A percentile compares a stretch with the other conserved stretches of the same genome.
phyloP scores from a whole-genome alignment of 2,329 filamentous ascomycete species.

The Ilyonectria sp. region DNA sequence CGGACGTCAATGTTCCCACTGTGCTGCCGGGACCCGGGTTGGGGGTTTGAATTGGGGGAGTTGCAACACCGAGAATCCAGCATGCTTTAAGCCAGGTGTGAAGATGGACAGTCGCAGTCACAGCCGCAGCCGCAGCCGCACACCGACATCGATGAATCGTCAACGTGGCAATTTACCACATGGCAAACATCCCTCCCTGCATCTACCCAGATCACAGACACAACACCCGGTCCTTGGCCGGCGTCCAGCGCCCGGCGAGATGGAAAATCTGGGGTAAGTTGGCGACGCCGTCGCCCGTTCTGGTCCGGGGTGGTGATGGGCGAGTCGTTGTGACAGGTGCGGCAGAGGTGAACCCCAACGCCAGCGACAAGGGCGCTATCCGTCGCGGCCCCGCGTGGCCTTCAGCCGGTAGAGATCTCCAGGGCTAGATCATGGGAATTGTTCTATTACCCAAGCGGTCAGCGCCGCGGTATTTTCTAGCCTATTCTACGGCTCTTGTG shows the following conservation, averaged over 20 bases:
- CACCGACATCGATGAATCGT: slow-evolving; percentile 30
- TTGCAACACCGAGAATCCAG: background rate
- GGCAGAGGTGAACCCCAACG: slow-evolving; percentile 36
- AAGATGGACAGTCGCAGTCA: slow-evolving; percentile 14
- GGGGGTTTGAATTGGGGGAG: background rate
- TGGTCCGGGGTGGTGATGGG: slow-evolving; percentile 42
- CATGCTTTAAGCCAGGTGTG: background rate
- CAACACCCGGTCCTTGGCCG: slow-evolving; percentile 29
- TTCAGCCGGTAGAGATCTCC: slow-evolving; percentile 21
- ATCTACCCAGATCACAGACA: slow-evolving; percentile 27
- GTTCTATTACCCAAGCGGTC: slow-evolving; percentile 7
- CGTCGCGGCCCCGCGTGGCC: slow-evolving; percentile 19
- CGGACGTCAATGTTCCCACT: background rate
- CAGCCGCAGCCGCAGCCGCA: slow-evolving; percentile 11
- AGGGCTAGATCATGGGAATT: slow-evolving; percentile 23
- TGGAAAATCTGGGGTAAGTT: slow-evolving; percentile 34
- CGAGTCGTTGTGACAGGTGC: slow-evolving; percentile 42
- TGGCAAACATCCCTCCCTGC: slow-evolving; percentile 29
- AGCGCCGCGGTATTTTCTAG: slow-evolving; percentile 22
- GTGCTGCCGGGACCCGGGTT: slow-evolving; percentile 7
- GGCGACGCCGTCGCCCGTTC: slow-evolving; percentile 33
- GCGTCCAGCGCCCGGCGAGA: slow-evolving; percentile 24
- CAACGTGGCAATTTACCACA: slow-evolving; percentile 25
- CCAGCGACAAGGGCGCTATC: slow-evolving; percentile 20
- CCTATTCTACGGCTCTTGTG: background rate